A percentile compares a stretch with the other conserved stretches of the same genome.
phyloP scores from a whole-genome alignment of 441 rosid species.

The Rhodomyrtus psidioides region DNA sequence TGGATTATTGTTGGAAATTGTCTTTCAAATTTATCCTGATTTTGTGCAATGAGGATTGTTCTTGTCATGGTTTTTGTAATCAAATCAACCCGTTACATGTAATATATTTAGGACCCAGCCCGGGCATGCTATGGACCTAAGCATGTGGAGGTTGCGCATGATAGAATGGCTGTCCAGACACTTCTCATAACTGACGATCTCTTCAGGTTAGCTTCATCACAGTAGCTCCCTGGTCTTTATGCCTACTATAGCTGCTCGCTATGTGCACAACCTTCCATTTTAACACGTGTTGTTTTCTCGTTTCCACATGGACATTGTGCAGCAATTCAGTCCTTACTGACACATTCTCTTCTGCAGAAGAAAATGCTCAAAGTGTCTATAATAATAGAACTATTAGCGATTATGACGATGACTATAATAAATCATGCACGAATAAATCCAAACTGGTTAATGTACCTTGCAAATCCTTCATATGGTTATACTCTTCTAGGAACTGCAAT shows the following conservation, averaged over 20 bases:
- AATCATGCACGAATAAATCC: not conserved
- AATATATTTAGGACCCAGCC: constrained; percentile 43
- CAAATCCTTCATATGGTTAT: not conserved
- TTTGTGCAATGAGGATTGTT: not conserved
- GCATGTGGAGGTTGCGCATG: constrained; percentile 96
- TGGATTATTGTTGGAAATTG: not conserved
- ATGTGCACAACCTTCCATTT: not conserved
- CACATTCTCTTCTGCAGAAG: not conserved
- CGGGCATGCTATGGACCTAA: constrained; percentile 98
- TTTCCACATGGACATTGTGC: not conserved
- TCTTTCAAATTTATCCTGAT: not conserved
- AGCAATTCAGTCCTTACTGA: not conserved
- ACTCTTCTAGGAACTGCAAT: no score
- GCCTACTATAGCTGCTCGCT: not conserved
- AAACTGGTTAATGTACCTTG: not conserved
- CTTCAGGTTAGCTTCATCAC: constrained; percentile 53
- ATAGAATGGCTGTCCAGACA: constrained; percentile 88
- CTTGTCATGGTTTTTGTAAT: not conserved
- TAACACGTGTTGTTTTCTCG: not conserved
- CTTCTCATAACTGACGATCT: constrained; percentile 94
- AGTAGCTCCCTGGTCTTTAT: not conserved
- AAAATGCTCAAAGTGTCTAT: not conserved
- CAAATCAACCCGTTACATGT: not conserved
- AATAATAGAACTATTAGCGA: not conserved
- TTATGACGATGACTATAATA: not conserved